phyloP scores from a whole-genome alignment of 805 yeast species.

The Starmerella bombi region DNA sequence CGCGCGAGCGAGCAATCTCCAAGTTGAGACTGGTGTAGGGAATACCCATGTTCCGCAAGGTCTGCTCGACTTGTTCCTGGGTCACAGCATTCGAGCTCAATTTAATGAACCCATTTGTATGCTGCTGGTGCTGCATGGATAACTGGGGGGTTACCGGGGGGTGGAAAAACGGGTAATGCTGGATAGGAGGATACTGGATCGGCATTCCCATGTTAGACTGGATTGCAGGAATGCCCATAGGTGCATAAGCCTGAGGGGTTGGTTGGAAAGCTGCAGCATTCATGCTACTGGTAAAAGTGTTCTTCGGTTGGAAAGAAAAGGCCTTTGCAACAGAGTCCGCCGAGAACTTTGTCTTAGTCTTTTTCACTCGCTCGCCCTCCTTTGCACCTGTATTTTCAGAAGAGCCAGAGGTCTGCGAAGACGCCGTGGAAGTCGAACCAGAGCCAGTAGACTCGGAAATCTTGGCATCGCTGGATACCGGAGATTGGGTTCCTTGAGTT shows the following conservation, averaged over 20 bases:
- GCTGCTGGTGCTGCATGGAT: neutral
- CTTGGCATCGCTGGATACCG: no score
- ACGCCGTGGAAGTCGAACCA: no score
- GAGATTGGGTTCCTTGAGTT: no score
- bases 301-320: slow-evolving; percentile 6
- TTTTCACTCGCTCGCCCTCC: neutral
- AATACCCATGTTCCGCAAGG: neutral
- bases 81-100: neutral
- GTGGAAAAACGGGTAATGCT: neutral
- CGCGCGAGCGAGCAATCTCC: neutral
- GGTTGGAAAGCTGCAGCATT: neutral
- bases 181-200: neutral
- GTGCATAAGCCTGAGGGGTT: neutral
- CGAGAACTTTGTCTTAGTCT: slow-evolving; percentile 6
- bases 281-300: neutral
- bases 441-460: no score
- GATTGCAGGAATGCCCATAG: neutral
- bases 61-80: slow-evolving; percentile 19
- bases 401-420: no score
- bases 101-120: neutral
- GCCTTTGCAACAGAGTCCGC: slow-evolving; percentile 8
- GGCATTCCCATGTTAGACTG: neutral
- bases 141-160: neutral
- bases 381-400: neutral
- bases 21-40: slow-evolving; percentile 15